Evolutionary conservation across 805 yeast species (phyloP), one percentile per base, ranked within the genome.

Genomic region (Candida boidinii): DNA sequence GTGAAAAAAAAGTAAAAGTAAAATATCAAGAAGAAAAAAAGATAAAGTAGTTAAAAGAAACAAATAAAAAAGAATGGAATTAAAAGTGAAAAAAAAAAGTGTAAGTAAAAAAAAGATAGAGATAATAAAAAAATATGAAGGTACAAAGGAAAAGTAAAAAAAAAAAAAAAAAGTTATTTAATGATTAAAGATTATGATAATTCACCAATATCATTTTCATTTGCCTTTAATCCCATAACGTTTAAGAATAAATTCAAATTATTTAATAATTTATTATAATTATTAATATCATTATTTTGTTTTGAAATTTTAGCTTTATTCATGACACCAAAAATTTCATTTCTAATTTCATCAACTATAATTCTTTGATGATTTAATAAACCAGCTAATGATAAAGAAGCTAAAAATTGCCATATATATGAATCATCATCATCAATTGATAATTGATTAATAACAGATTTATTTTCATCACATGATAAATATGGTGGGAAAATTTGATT

Each of bases 371-470:
- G 96, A 47, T 80, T 80, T 46, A 84, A 63, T 53, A 82, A 79
- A 42, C 96, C 95, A 39, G 95, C 90, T 41, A 90, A 65, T 0
- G 97, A 90, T 39, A 90, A 69, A 11, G 95, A 81, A 16, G 98
- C 98, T 56, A 90, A 71, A 52, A 90, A 88, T 62, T 90, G 96
- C 98, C 98, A 90, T 31, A 86, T 86, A 50, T 88, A 87, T 23
- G 87, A 73, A 43, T 79, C 87, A 48, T 81, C 90, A n/a, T 42
- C 54, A n/a, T 29, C 28, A n/a, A n/a, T n/a, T 9, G 51, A 41
- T 16, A 39, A 41, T 33, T 64, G 63, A 25, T 54, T 53, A 26
- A 60, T 64, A 31, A 60, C 66, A 31, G 41, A 44, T 28, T 35
- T 44, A 12, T 30, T 32, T 18, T 49, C 56, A 41, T 49, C 56